Conservation (phyloP, 176 grass and related monocot genomes). For the Phoenix roebelenii region DNA sequence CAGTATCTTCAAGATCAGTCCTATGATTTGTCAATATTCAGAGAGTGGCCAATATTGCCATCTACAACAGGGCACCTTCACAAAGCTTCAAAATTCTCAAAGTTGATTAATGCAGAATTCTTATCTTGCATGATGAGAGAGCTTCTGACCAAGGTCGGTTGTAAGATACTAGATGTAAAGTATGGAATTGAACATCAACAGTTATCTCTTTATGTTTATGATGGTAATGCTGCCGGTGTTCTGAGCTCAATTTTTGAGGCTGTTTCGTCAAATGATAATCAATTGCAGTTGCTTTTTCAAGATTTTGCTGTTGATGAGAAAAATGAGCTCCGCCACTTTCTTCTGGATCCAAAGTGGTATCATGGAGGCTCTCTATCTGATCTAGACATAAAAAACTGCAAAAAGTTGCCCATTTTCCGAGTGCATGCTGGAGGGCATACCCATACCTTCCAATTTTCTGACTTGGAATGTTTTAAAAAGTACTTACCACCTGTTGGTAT, state of each 20-base stretch:
- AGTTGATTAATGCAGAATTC: conserved; percentile 61
- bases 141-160: conserved; percentile 70
- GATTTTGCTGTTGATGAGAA: conserved; percentile 56
- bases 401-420: conserved; percentile 74
- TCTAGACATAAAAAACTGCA: conserved; percentile 59
- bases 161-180: conserved; percentile 63
- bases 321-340: conserved; percentile 69
- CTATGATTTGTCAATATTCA: conserved; percentile 71
- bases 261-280: conserved; percentile 40
- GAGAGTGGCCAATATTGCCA: conserved; percentile 91
- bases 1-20: conserved; percentile 48
- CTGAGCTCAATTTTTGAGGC: conserved; percentile 70
- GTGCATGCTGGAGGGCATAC: conserved; percentile 48
- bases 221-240: conserved; percentile 60
- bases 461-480: conserved; percentile 61
- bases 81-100: conserved; percentile 51
- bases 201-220: conserved; percentile 61
- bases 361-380: conserved; percentile 45
- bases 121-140: conserved; percentile 55
- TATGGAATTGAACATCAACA: conserved; percentile 48
- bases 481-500: conserved; percentile 73
- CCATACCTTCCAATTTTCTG: conserved; percentile 44
- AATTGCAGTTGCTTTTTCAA: conserved; percentile 52
- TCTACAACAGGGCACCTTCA: conserved; percentile 72
- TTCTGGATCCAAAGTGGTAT: conserved; percentile 97